Evolutionary conservation across 1,284 basidiomycete species (phyloP).

Genomic region (Ustilago curta): DNA sequence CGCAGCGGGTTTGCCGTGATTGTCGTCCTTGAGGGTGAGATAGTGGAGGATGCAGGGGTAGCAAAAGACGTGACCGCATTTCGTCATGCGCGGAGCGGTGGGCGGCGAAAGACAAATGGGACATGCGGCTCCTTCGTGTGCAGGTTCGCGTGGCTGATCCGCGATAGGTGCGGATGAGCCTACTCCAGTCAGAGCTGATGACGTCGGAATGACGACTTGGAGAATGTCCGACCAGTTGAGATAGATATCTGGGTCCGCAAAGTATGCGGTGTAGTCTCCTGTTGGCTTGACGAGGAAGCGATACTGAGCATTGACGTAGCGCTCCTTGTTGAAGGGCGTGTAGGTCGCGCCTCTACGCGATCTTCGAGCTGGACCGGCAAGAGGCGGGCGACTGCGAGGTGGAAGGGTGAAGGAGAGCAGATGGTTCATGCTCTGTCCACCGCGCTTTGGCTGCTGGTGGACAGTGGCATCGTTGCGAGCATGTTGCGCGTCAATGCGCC

Average conservation of each 20-base stretch:
- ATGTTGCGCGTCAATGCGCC: slow-evolving; percentile 31
- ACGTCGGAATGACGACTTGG: slow-evolving; percentile 89
- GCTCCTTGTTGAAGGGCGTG: slow-evolving; percentile 67
- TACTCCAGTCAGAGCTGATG: slow-evolving; percentile 68
- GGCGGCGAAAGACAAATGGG: slow-evolving; percentile 95
- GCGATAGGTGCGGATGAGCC: slow-evolving; percentile 35
- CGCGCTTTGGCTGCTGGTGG: slow-evolving; percentile 40
- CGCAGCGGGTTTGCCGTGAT: slow-evolving; percentile 16
- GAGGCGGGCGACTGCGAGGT: slow-evolving; percentile 60
- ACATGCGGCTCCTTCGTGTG: slow-evolving; percentile 80
- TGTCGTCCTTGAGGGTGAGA: slow-evolving; percentile 71
- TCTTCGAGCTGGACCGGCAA: slow-evolving; percentile 50
- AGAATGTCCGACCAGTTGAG: slow-evolving; percentile 80
- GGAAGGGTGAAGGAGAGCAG: slow-evolving; percentile 67
- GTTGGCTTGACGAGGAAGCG: slow-evolving; percentile 68
- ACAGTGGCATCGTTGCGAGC: slow-evolving; percentile 19
- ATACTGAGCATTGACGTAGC: slow-evolving; percentile 68
- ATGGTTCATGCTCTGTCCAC: slow-evolving; percentile 65
- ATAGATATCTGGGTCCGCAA: slow-evolving; percentile 65
- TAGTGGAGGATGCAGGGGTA: slow-evolving; percentile 76
- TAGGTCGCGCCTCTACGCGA: slow-evolving; percentile 40
- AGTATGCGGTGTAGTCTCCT: slow-evolving; percentile 65
- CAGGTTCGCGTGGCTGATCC: slow-evolving; percentile 44
- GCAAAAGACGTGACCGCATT: slow-evolving; percentile 86
- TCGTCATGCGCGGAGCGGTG: slow-evolving; percentile 93